These are phyloP conservation scores for Camillea tinctor DNA, from an alignment of 2,329 filamentous ascomycete genomes.

Conservation along the genomic window DNA sequence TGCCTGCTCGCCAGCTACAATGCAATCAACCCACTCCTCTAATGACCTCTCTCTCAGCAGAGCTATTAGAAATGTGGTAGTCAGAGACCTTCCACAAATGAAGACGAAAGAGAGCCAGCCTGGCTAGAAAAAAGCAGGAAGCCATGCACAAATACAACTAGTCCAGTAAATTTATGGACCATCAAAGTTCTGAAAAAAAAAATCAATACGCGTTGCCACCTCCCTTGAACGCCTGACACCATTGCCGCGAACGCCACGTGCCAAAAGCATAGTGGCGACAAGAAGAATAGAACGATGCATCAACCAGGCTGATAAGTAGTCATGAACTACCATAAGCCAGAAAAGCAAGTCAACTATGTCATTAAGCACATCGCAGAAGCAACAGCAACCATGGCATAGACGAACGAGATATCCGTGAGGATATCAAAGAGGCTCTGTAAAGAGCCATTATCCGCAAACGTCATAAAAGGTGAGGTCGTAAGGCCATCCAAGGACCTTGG, in stretches of 20 bases:
- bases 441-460: constrained; percentile 22
- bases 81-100: background rate
- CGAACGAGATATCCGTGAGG: constrained; percentile 13
- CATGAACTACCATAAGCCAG: constrained; percentile 16
- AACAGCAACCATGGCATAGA: constrained; percentile 4
- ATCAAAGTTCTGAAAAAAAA: constrained; percentile 4
- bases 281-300: constrained; percentile 19
- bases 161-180: background rate
- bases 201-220: constrained; percentile 20
- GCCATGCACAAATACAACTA: background rate
- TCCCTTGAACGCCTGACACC: constrained; percentile 18
- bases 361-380: constrained; percentile 7
- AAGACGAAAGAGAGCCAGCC: constrained; percentile 2
- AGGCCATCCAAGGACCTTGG: constrained; percentile 30
- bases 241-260: constrained; percentile 17
- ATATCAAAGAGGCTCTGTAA: constrained; percentile 8
- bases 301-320: constrained; percentile 15
- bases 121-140: background rate
- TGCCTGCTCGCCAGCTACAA: background rate
- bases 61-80: background rate
- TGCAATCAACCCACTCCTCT: background rate
- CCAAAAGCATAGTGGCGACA: constrained; percentile 5
- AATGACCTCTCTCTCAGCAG: background rate
- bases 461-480: constrained; percentile 27
- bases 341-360: constrained; percentile 3